These are phyloP conservation scores for Cyberlindnera americana DNA, from an alignment of 805 yeast genomes.

Conservation along the genomic window DNA sequence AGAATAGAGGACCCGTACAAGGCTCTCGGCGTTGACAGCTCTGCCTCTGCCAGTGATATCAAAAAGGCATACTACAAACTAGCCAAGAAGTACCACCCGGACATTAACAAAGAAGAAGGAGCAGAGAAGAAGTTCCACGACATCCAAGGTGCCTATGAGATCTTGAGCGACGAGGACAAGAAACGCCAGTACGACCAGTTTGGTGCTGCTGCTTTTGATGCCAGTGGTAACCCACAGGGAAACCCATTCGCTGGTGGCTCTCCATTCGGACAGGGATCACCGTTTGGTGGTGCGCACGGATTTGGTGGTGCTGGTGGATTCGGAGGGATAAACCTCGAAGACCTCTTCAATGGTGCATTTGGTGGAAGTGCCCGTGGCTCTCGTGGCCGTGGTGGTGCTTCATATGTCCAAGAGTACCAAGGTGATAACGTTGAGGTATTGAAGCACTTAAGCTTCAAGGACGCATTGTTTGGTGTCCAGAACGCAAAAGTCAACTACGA, in stretches of 20 bases:
- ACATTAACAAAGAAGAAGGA: slow-evolving; percentile 84
- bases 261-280: slow-evolving; percentile 43
- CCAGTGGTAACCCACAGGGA: slow-evolving; percentile 48
- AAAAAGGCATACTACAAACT: slow-evolving; percentile 91
- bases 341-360: slow-evolving; percentile 46
- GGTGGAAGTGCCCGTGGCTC: slow-evolving; percentile 15
- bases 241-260: slow-evolving; percentile 48
- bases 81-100: slow-evolving; percentile 95
- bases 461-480: slow-evolving; percentile 76
- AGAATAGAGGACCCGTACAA: slow-evolving; percentile 71
- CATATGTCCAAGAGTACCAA: slow-evolving; percentile 69
- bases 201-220: slow-evolving; percentile 83
- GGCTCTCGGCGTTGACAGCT: slow-evolving; percentile 69
- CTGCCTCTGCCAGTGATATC: slow-evolving; percentile 77
- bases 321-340: slow-evolving; percentile 52
- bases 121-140: slow-evolving; percentile 90
- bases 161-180: slow-evolving; percentile 79
- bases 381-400: slow-evolving; percentile 17
- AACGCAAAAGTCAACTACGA: slow-evolving; percentile 63
- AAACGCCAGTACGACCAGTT: slow-evolving; percentile 87
- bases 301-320: slow-evolving; percentile 21
- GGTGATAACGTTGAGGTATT: slow-evolving; percentile 87
- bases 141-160: slow-evolving; percentile 91
- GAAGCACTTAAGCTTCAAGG: slow-evolving; percentile 74
- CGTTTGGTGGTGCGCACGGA: slow-evolving; percentile 34